Evolutionary conservation across 495 filamentous ascomycete genomes (phyloP).

Genomic region (Podospora sp.): DNA sequence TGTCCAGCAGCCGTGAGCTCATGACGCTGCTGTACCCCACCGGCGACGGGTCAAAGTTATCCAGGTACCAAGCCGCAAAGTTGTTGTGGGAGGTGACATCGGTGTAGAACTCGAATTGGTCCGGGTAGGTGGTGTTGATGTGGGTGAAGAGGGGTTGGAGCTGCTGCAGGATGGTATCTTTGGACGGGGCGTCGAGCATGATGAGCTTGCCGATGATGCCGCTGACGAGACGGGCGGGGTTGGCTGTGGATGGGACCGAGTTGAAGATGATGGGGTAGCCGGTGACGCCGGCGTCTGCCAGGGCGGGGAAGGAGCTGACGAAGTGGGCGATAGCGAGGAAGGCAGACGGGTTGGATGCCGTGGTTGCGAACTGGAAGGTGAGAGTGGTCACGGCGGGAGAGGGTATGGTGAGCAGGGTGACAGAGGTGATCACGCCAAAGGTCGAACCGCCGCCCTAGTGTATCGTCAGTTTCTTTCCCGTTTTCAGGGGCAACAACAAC

Average conservation of each 20-base stretch:
- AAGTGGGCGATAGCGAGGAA: slow-evolving; percentile 41
- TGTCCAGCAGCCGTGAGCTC: slow-evolving; percentile 43
- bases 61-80: slow-evolving; percentile 51
- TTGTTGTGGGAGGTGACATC: slow-evolving; percentile 45
- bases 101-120: slow-evolving; percentile 36
- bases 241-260: slow-evolving; percentile 19
- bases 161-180: slow-evolving; percentile 46
- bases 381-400: slow-evolving; percentile 30
- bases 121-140: slow-evolving; percentile 49
- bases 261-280: slow-evolving; percentile 39
- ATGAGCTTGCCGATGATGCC: slow-evolving; percentile 33
- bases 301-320: slow-evolving; percentile 36
- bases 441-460: slow-evolving; percentile 61
- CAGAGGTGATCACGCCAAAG: slow-evolving; percentile 61
- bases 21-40: slow-evolving; percentile 44
- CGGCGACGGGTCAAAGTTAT: slow-evolving; percentile 33
- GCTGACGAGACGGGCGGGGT: slow-evolving; percentile 29
- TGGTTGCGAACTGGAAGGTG: slow-evolving; percentile 23
- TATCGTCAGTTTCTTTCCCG: background rate
- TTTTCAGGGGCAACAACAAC: background rate
- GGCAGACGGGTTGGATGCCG: slow-evolving; percentile 12
- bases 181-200: slow-evolving; percentile 27
- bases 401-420: slow-evolving; percentile 49
- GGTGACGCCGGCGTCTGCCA: slow-evolving; percentile 40
- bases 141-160: slow-evolving; percentile 40